These are phyloP conservation scores for Paecilomyces formosus DNA, from an alignment of 2,329 filamentous ascomycete species.

Conservation along the genomic window DNA sequence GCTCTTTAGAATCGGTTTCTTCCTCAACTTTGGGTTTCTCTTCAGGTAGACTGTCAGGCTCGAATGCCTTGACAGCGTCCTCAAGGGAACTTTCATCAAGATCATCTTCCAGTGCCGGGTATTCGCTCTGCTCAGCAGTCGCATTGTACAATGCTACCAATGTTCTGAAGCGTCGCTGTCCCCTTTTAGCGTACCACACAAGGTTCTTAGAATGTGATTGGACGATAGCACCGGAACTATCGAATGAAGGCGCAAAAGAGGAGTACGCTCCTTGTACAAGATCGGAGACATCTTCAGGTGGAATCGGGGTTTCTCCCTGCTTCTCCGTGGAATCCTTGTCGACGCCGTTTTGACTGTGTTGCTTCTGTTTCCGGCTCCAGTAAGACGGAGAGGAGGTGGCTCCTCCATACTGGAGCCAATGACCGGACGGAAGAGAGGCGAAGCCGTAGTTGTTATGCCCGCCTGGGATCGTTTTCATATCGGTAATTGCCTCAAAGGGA, in stretches of 20 bases:
- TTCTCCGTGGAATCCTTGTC: conserved; percentile 11
- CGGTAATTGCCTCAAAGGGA: conserved; percentile 30
- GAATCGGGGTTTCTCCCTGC: conserved; percentile 20
- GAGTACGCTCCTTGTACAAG: conserved; percentile 39
- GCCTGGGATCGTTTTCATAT: conserved; percentile 24
- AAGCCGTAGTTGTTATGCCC: conserved; percentile 35
- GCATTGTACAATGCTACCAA: conserved; percentile 22
- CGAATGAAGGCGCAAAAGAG: conserved; percentile 41
- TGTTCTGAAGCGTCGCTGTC: conserved; percentile 28
- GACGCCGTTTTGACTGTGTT: conserved; percentile 15
- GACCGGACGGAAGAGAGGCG: conserved; percentile 30
- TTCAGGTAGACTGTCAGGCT: conserved; percentile 26
- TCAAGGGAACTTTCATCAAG: conserved; percentile 33
- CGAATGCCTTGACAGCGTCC: conserved; percentile 35
- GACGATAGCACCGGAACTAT: conserved; percentile 38
- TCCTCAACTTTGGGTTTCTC: conserved; percentile 19
- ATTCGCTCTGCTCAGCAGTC: conserved; percentile 8
- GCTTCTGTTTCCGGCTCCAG: conserved; percentile 30
- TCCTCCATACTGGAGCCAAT: conserved; percentile 38
- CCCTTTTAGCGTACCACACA: conserved; percentile 40
- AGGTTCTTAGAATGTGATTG: conserved; percentile 34
- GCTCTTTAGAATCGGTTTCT: conserved; percentile 34
- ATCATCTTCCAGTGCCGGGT: conserved; percentile 17
- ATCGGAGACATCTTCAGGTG: conserved; percentile 24
- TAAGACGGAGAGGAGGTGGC: conserved; percentile 29